Base-by-base conservation (phyloP, 768 basidiomycete species). In the Myochromella boudieri region DNA sequence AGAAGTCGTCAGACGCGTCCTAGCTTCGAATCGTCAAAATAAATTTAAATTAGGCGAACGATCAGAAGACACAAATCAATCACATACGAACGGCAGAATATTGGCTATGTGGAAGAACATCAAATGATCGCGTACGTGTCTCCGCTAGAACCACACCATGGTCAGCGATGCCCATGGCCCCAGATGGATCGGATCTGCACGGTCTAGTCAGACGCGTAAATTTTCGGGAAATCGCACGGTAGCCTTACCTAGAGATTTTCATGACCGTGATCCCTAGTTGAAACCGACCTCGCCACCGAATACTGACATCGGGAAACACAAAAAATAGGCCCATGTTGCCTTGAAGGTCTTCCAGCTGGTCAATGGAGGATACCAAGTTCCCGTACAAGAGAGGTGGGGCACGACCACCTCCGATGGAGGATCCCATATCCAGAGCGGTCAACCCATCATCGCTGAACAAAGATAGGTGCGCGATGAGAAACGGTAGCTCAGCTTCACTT, bases 291-390 rank as follows among this genome's bases (percentile, higher is more conserved):
- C 80, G 74, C 71, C 78, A 79, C 14, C 90, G 80, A 46, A 95
- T 81, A 62, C 90, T 91, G 57, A 91, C 90, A 65, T 97, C 93
- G 6, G 93, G 85, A 59, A 95, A 97, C 44, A 93, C 68, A 58
- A 97, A 94, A 65, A 88, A 94, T 36, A 90, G 71, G n/a, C 92
- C 87, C 57, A 76, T 73, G 40, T 85, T 82, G 46, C 90, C 90
- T 62, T 88, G 82, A 29, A 87, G 74, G 63, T 95, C 89, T 51
- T 86, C 81, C 58, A 93, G 70, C 40, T 84, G 78, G 37, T 94
- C 84, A 4, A 91, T 79, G 1, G 87, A 85, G 12, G 92, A 84
- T 21, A 95, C 90, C 22, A 95, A 71, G 52, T 85, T 90, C 37
- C 93, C 93, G 61, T 94, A 91, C 22, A 95, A 72, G 52, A 89